Percentiles rank a stretch among this genome's conserved stretches.
phyloP scores from a whole-genome alignment of 805 yeast species.

The Metschnikowia vanudenii region DNA sequence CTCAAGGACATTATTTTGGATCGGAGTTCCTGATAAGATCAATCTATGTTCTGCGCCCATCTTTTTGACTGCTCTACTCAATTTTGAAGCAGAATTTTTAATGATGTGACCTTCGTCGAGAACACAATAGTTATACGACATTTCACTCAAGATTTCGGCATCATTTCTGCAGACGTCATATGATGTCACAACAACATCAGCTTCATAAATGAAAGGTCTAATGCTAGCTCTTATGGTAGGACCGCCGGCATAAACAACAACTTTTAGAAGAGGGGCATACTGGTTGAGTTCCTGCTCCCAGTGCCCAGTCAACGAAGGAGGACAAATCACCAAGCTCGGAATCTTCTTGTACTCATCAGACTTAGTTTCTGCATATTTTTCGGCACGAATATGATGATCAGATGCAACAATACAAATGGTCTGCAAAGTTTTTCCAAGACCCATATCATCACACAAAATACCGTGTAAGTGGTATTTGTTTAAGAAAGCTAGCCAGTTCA shows the following conservation, averaged over 20 bases:
- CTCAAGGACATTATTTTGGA: slow-evolving; percentile 94
- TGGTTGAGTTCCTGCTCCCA: slow-evolving; percentile 95
- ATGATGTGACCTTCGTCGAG: slow-evolving; percentile 97
- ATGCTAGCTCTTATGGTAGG: slow-evolving; percentile 67
- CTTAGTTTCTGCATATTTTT: slow-evolving; percentile 59
- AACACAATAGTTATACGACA: slow-evolving; percentile 89
- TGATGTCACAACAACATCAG: slow-evolving; percentile 90
- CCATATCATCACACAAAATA: slow-evolving; percentile 98
- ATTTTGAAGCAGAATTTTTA: slow-evolving; percentile 84
- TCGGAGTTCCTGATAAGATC: slow-evolving; percentile 94
- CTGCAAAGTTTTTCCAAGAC: slow-evolving; percentile 94
- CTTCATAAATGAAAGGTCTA: slow-evolving; percentile 48
- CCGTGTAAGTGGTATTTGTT: slow-evolving; percentile 96
- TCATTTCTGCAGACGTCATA: slow-evolving; percentile 97
- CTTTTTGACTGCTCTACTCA: slow-evolving; percentile 83
- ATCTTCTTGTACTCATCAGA: slow-evolving; percentile 67
- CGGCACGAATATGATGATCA: slow-evolving; percentile 84
- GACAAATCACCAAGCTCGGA: slow-evolving; percentile 88
- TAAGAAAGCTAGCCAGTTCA: slow-evolving; percentile 94
- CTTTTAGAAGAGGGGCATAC: slow-evolving; percentile 83
- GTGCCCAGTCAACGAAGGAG: slow-evolving; percentile 97
- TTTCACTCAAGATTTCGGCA: slow-evolving; percentile 54
- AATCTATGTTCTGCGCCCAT: slow-evolving; percentile 85
- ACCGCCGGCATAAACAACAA: slow-evolving; percentile 89
- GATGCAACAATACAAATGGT: slow-evolving; percentile 96